These are phyloP conservation scores for Pleurotus djamor DNA, from an alignment of 768 basidiomycete species.

Conservation along the genomic window DNA sequence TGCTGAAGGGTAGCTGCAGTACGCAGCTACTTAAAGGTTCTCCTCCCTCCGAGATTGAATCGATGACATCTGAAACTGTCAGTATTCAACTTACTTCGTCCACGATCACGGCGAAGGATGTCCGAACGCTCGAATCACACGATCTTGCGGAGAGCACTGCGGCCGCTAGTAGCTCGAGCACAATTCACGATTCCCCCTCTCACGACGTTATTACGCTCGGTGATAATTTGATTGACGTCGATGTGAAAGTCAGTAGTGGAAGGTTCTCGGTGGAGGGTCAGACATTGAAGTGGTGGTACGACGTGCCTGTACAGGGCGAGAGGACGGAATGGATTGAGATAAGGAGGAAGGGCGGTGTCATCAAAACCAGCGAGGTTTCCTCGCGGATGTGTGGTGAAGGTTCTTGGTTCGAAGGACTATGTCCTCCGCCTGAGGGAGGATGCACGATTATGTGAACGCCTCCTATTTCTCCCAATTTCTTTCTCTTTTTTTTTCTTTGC, in stretches of 20 bases:
- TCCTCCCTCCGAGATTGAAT: background rate
- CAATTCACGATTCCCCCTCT: background rate
- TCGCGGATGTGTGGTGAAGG: background rate
- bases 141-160: constrained; percentile 4
- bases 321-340: constrained; percentile 37
- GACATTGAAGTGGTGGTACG: constrained; percentile 53
- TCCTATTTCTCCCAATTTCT: background rate
- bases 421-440: background rate
- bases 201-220: constrained; percentile 13
- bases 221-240: constrained; percentile 33
- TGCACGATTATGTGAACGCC: constrained; percentile 1
- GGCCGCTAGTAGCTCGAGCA: constrained; percentile 8
- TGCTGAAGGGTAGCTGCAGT: constrained; percentile 17
- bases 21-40: background rate
- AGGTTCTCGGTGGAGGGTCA: constrained; percentile 45
- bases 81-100: constrained; percentile 2
- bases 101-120: constrained; percentile 2
- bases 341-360: constrained; percentile 24
- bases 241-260: constrained; percentile 42
- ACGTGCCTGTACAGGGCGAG: constrained; percentile 25
- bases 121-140: background rate
- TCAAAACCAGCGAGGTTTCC: constrained; percentile 14
- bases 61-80: constrained; percentile 1
- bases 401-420: background rate
- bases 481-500: background rate